Base-by-base conservation (phyloP, 345 rosid species). In the Pugionium cornutum region DNA sequence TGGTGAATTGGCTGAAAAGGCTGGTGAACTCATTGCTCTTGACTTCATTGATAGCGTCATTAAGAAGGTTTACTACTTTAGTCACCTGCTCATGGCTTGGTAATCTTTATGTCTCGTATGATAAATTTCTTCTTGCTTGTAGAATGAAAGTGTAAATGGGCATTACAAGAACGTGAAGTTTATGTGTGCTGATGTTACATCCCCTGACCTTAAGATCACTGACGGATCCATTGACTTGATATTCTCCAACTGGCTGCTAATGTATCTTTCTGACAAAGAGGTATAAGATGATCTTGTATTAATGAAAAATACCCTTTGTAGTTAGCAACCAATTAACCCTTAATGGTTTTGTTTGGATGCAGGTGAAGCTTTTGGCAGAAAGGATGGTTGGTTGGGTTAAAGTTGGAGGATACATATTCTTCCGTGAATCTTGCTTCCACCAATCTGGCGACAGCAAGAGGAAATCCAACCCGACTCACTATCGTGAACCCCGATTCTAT, bases 181-280 rank as follows among this genome's bases (percentile, higher is more conserved):
- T 73, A 76, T 85, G 73, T 89, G 96, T 40, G 91, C 95, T 3
- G 99, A 91, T 59, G 95, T 86, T 57, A 90, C 97, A 41, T 91
- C 97, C 31, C 88, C 84, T 4, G 86, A 83, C 49, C 59, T 95
- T 67, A 70, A 76, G n/a, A 65, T 95, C 60, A 31, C 91, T 27
- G 89, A 88, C 56, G 91, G 67, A 67, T 88, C 96, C 9, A 60
- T 91, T 57, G 96, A 91, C 76, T 73, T 95, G 78, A 82, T 95
- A 6, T 91, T 95, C 70, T 95, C 99, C 18, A 91, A 95, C 77
- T 91, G 96, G 97, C 82, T 91, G 36, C 87, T 91, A 6, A 95
- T 91, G 99, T 88, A 91, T 84, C 99, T 95, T 42, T 87, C 96
- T 37, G 97, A 95, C 75, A 64, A 81, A 54, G 98, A 95, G 96